Evolutionary conservation across 352 stramenopile genomes (phyloP), one percentile per base, ranked within the genome.

Genomic region (Pythium sp.): DNA sequence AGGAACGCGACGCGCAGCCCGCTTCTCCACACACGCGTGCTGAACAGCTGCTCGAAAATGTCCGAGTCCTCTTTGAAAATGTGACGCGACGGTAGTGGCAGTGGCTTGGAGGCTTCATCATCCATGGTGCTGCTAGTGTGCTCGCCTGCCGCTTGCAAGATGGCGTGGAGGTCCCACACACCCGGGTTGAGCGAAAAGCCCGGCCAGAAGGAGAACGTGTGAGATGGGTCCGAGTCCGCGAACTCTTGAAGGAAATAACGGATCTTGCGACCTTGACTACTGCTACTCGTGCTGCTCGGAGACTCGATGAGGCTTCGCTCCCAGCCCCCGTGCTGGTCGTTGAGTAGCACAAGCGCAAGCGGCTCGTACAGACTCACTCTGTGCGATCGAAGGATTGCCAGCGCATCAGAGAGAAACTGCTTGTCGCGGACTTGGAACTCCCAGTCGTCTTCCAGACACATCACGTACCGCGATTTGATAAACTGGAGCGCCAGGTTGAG

Each of bases 381-480:
- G 69, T 68, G 49, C 1, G 64, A 47, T 34, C 38, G 73, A 9
- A 74, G 63, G 6, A 78, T 71, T 1, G 64, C 24, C 11, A 81
- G 36, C 3, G 70, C 65, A 24, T 79, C 62, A 0, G 5, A 15
- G 2, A 81, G 28, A 53, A 79, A 79, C 1, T n/a, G 36, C 9
- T 15, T 43, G 11, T 30, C 12, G 14, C 18, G 18, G 18, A 2
- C 18, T 8, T 34, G 53, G 38, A 82, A 80, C 15, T 64, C 67
- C 83, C 83, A 91, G 69, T 90, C 83, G 74, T 91, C 83, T 67
- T 91, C 81, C 0, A 90, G 20, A 68, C 88, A 92, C 12, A 92
- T 26, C 3, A 92, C 46, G 55, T 80, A 90, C 2, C 71, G 76
- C 12, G 72, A 77, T 20, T 56, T 46, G 11, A 87, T 71, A 1